Conservation (phyloP, 305 asterid genomes). For the Fraxinus xanthoxyloides region DNA sequence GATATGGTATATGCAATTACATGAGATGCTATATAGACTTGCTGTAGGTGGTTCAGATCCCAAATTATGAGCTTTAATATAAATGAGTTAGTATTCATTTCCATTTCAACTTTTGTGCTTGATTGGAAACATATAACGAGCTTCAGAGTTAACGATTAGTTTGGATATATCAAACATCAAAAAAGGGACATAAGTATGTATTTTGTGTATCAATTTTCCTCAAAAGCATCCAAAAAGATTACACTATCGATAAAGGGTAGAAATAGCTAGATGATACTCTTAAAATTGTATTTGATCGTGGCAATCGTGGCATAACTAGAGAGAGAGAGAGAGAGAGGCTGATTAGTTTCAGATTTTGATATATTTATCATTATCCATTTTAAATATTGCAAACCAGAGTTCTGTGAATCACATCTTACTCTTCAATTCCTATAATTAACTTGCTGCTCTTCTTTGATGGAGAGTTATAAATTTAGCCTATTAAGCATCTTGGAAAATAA, state of each 20-base stretch:
- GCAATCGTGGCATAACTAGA: neutral
- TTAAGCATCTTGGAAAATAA: neutral
- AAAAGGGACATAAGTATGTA: neutral
- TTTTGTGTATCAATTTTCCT: neutral
- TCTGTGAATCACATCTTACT: neutral
- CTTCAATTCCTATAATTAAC: neutral
- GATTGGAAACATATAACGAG: neutral
- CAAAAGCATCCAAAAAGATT: neutral
- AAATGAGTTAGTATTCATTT: neutral
- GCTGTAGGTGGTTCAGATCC: neutral
- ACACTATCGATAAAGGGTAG: neutral
- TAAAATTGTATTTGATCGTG: neutral
- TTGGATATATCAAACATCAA: neutral
- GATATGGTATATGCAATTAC: neutral
- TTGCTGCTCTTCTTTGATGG: neutral
- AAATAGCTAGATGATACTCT: neutral
- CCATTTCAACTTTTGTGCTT: neutral
- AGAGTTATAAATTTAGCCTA: neutral
- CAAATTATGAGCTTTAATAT: neutral
- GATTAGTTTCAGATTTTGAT: neutral
- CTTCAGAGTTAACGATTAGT: neutral
- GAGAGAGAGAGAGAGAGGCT: neutral
- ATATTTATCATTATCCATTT: neutral
- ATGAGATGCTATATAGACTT: neutral
- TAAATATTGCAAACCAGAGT: neutral